Conservation (phyloP, 176 grass and related monocot species). For the Musa beccarii region DNA sequence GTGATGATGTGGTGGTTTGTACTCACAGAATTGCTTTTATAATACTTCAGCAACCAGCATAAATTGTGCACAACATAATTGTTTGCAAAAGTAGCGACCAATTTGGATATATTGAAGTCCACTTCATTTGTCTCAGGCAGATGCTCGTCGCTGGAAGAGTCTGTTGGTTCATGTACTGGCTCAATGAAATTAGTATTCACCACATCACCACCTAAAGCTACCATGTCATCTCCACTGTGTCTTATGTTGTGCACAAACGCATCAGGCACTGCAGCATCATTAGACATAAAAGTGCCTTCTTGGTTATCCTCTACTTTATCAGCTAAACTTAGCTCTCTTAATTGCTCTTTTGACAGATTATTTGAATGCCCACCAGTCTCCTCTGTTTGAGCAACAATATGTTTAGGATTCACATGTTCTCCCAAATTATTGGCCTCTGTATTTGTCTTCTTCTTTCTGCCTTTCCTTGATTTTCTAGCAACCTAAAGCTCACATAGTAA, state of each 20-base stretch:
- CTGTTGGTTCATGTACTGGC: slow-evolving; percentile 38
- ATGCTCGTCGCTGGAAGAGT: slow-evolving; percentile 72
- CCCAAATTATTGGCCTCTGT: slow-evolving; percentile 14
- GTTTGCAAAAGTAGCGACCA: slow-evolving; percentile 66
- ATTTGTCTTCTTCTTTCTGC: slow-evolving; percentile 50
- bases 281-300: slow-evolving; percentile 22
- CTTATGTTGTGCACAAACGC: slow-evolving; percentile 21
- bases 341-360: slow-evolving; percentile 8
- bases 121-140: slow-evolving; percentile 74
- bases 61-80: slow-evolving; percentile 84
- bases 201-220: slow-evolving; percentile 21
- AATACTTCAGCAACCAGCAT: slow-evolving; percentile 88
- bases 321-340: slow-evolving; percentile 17
- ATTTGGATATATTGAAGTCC: slow-evolving; percentile 68
- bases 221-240: slow-evolving; percentile 26
- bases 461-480: slow-evolving; percentile 69
- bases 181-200: slow-evolving; percentile 35
- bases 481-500: slow-evolving; percentile 50
- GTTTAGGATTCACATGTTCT: slow-evolving; percentile 26
- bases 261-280: slow-evolving; percentile 29
- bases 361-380: slow-evolving; percentile 26
- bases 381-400: slow-evolving; percentile 20
- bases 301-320: slow-evolving; percentile 23
- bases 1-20: slow-evolving; percentile 94
- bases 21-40: slow-evolving; percentile 72